Evolutionary conservation across 2,329 filamentous ascomycete genomes (phyloP).

Genomic region (Trichoderma guizhouense): DNA sequence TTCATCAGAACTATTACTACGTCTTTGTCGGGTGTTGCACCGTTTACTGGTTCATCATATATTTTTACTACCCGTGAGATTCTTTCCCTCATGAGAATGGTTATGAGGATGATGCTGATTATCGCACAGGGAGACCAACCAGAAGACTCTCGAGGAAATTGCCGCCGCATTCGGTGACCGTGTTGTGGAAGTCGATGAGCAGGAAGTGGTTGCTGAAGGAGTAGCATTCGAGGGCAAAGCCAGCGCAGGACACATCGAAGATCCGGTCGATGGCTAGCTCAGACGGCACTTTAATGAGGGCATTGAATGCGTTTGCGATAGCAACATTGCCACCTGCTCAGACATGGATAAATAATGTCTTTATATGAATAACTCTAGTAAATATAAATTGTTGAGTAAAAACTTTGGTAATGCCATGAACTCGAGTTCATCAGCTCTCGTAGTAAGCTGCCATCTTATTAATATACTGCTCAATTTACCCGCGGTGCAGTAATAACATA

Average conservation of each 20-base stretch:
- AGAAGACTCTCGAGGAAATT: background rate
- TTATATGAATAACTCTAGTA: background rate
- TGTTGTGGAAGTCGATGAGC: background rate
- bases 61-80: background rate
- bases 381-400: background rate
- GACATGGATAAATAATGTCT: background rate
- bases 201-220: background rate
- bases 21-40: background rate
- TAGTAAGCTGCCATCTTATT: background rate
- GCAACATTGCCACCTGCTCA: background rate
- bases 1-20: background rate
- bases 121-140: background rate
- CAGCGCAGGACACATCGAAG: background rate
- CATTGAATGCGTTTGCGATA: background rate
- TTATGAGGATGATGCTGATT: background rate
- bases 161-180: background rate
- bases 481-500: background rate
- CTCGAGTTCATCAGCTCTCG: background rate
- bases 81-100: background rate
- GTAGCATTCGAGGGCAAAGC: background rate
- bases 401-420: accelerated
- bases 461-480: background rate
- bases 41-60: background rate
- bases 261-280: background rate
- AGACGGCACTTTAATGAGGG: background rate